These are phyloP conservation scores for Candida anglica DNA, from an alignment of 805 yeast species.

Conservation along the genomic window DNA sequence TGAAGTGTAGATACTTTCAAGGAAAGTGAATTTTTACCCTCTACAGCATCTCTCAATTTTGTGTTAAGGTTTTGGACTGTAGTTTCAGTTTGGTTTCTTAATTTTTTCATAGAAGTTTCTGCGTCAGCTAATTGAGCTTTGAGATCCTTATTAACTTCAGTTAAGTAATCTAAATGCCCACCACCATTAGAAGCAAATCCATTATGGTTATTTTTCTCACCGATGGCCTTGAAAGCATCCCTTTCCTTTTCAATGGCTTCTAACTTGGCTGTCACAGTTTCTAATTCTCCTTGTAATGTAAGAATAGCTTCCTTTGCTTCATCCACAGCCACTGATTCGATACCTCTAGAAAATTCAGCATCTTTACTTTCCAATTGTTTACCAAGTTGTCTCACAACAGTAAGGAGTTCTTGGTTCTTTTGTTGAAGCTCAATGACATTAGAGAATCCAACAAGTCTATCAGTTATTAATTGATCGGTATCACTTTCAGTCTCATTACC, in stretches of 20 bases:
- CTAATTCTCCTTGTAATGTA: constrained; percentile 57
- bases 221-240: constrained; percentile 51
- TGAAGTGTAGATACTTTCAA: constrained; percentile 50
- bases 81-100: constrained; percentile 35
- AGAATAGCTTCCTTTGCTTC: constrained; percentile 70
- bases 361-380: constrained; percentile 67
- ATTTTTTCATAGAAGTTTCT: constrained; percentile 30
- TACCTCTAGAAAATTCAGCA: constrained; percentile 28
- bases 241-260: constrained; percentile 60
- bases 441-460: constrained; percentile 68
- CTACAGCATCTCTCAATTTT: constrained; percentile 22
- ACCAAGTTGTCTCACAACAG: constrained; percentile 69
- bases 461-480: constrained; percentile 67
- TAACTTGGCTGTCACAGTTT: constrained; percentile 46
- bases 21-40: constrained; percentile 37
- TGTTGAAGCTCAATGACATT: constrained; percentile 64
- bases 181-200: constrained; percentile 2
- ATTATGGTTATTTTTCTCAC: constrained; percentile 7
- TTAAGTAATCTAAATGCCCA: constrained; percentile 15
- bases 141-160: constrained; percentile 25
- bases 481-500: constrained; percentile 44
- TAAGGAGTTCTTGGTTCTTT: constrained; percentile 69
- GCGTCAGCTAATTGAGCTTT: constrained; percentile 29
- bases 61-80: constrained; percentile 46
- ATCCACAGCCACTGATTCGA: constrained; percentile 47